Base-by-base conservation (phyloP, 2,329 filamentous ascomycete species). In the Cladophialophora exuberans region DNA sequence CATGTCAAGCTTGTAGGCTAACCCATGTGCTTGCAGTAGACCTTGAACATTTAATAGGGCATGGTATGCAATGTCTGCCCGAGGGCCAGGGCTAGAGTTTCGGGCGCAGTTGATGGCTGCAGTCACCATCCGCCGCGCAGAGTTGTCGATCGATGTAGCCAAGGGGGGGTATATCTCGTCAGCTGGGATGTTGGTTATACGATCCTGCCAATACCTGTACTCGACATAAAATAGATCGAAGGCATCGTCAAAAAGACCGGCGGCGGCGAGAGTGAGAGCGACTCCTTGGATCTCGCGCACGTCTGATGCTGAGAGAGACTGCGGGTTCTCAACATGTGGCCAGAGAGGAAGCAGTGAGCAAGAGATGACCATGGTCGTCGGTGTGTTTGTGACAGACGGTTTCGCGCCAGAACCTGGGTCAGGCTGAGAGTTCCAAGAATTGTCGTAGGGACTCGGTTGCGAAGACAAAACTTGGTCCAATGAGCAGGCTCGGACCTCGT, bases 71-170 rank as follows among this genome's bases (percentile, higher is more conserved):
- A 43, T 13, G 13, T 45, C 15, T 45, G 3, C 23, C 25, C 25
- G n/a, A 17, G 10, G n/a, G n/a, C 42, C 25, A 11, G 42, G 23
- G 3, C 6, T 30, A 18, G 25, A 44, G 25, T 20, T 44, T 44
- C 42, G 42, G 23, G n/a, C 25, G n/a, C 42, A 44, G 17, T 44
- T 44, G 42, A 31, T 30, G 42, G 42, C 42, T 15, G 25, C 42
- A 20, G 25, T 31, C 1, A 30, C 42, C 42, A 44, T 43, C 9
- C 39, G n/a, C 39, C 22, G 39, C 23, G 17, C 23, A 11, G n/a
- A 31, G 42, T 10, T 30, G 42, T 17, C 7, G 13, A 30, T 30
- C 13, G 42, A 31, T 25, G 25, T 30, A 18, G 42, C 42, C n/a
- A 13, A 18, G 2, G 6, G 42, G 41, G 42, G 42, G 25, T 44